Evolutionary conservation across 2,329 filamentous ascomycete genomes (phyloP).

Genomic region (Grosmannia serpens): DNA sequence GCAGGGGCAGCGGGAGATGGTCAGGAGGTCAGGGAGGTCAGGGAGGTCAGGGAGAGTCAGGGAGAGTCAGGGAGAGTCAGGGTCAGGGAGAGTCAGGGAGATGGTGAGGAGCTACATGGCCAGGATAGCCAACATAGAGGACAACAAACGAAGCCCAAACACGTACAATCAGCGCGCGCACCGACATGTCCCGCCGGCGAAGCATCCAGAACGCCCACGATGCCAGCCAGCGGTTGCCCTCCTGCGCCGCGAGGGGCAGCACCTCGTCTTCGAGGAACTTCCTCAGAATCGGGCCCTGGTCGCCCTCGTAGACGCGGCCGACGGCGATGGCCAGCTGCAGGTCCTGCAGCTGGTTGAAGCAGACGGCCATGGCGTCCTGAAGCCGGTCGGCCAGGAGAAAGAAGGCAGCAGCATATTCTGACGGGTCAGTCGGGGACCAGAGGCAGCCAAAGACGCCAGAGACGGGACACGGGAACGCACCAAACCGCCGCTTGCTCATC

Average conservation of each 20-base stretch:
- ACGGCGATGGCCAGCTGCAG: slow-evolving; percentile 83
- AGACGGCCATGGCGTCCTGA: slow-evolving; percentile 75
- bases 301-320: slow-evolving; percentile 77
- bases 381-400: slow-evolving; percentile 83
- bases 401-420: slow-evolving; percentile 90
- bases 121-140: background rate
- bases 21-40: too few species aligned
- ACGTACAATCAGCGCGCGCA: slow-evolving; percentile 68
- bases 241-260: slow-evolving; percentile 61
- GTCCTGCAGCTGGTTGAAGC: slow-evolving; percentile 78
- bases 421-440: background rate
- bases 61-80: too few species aligned
- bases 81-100: too few species aligned
- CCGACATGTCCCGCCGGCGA: slow-evolving; percentile 68
- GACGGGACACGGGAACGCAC: slow-evolving; percentile 26
- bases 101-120: too few species aligned
- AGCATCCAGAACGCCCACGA: slow-evolving; percentile 96
- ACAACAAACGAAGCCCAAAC: background rate
- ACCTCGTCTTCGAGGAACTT: slow-evolving; percentile 71
- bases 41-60: too few species aligned
- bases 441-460: too few species aligned
- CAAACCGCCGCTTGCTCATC: slow-evolving; percentile 79
- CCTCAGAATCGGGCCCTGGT: slow-evolving; percentile 61
- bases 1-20: too few species aligned
- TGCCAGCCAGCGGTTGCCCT: slow-evolving; percentile 86